These are phyloP conservation scores for Evernia prunastri DNA, from an alignment of 495 filamentous ascomycete species.

Conservation along the genomic window DNA sequence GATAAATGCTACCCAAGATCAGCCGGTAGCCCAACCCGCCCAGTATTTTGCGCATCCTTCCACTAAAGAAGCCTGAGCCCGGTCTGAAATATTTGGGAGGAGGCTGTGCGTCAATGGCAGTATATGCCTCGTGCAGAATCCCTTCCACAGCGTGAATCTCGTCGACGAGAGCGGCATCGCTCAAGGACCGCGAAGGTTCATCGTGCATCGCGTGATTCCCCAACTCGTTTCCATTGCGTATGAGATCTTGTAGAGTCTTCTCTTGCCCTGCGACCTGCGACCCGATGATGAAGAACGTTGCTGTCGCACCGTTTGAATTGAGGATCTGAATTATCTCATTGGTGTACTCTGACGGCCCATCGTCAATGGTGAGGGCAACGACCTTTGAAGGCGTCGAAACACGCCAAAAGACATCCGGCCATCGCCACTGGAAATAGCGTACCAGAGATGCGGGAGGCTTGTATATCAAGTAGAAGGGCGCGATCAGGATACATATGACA, in stretches of 20 bases:
- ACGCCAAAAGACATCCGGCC: constrained; percentile 72
- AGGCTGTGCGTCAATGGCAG: constrained; percentile 31
- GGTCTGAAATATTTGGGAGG: constrained; percentile 64
- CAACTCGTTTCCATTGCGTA: constrained; percentile 62
- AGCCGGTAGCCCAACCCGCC: constrained; percentile 53
- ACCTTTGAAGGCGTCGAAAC: constrained; percentile 51
- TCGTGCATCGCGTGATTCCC: constrained; percentile 85
- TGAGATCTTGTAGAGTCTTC: constrained; percentile 50
- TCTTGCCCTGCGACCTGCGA: constrained; percentile 60
- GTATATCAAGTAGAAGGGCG: constrained; percentile 63
- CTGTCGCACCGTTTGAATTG: constrained; percentile 48
- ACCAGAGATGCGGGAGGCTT: constrained; percentile 65
- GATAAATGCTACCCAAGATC: constrained; percentile 76
- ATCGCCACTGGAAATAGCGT: constrained; percentile 57
- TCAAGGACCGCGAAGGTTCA: constrained; percentile 54
- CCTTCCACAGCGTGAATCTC: constrained; percentile 40
- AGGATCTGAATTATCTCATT: constrained; percentile 61
- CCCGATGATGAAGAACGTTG: constrained; percentile 78
- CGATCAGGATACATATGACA: constrained; percentile 41
- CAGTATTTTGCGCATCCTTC: constrained; percentile 54
- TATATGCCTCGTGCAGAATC: constrained; percentile 51
- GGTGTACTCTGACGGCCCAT: constrained; percentile 70
- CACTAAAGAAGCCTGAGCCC: constrained; percentile 72
- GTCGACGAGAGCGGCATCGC: constrained; percentile 31
- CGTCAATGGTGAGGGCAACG: constrained; percentile 78